Conservation (phyloP, 768 basidiomycete genomes). For the Macrolepiota fuliginosa region DNA sequence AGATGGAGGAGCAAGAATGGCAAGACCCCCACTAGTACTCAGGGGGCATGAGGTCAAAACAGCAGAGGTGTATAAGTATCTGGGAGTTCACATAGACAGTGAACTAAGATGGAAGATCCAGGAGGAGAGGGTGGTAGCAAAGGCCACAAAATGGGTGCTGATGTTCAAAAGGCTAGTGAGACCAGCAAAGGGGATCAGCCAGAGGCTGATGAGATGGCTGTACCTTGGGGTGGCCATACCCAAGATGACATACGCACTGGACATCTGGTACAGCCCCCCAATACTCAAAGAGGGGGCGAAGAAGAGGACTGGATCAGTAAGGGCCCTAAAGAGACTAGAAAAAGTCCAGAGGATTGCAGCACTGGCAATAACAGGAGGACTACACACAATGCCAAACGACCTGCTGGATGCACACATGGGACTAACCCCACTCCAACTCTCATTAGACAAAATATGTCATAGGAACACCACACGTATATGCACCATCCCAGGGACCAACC, state of each 20-base stretch:
- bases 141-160: slow-evolving; percentile 16
- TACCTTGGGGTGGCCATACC: slow-evolving; percentile 24
- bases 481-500: slow-evolving; percentile 16
- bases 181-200: slow-evolving; percentile 15
- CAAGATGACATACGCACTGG: slow-evolving; percentile 23
- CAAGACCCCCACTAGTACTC: slow-evolving; percentile 7
- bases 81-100: slow-evolving; percentile 24
- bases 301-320: slow-evolving; percentile 12
- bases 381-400: slow-evolving; percentile 19
- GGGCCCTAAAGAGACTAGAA: slow-evolving; percentile 13
- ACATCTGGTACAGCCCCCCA: slow-evolving; percentile 22
- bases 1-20: slow-evolving; percentile 13
- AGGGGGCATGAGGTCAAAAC: slow-evolving; percentile 14
- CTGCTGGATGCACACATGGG: slow-evolving; percentile 18
- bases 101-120: slow-evolving; percentile 18
- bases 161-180: slow-evolving; percentile 16
- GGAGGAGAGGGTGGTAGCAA: slow-evolving; percentile 3
- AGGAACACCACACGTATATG: slow-evolving; percentile 12
- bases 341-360: slow-evolving; percentile 18
- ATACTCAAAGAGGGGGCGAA: not conserved
- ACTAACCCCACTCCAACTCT: slow-evolving; percentile 13
- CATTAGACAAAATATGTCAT: slow-evolving; percentile 11
- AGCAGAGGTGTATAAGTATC: slow-evolving; percentile 20
- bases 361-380: slow-evolving; percentile 21
- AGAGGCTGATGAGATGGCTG: slow-evolving; percentile 18